Evolutionary conservation across 371 early-diverging fungal genomes (phyloP).

Genomic region (Mortierella sp.): DNA sequence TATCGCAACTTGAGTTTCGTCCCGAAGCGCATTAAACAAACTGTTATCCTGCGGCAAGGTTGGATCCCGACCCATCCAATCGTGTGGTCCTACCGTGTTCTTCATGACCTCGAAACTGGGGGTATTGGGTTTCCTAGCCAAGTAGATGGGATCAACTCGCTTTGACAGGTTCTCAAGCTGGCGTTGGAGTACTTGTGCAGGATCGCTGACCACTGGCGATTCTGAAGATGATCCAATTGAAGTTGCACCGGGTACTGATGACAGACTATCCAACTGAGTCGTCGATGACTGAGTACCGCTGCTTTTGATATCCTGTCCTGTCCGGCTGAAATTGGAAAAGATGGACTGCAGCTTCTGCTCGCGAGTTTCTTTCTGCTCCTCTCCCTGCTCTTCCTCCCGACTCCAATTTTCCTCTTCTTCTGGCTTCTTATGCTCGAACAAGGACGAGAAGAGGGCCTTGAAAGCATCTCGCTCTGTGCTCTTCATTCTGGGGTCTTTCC

Average conservation of each 20-base stretch:
- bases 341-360: slow-evolving; percentile 30
- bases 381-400: no score
- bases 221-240: neutral
- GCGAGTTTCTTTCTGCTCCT: neutral
- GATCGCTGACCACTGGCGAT: slow-evolving; percentile 5
- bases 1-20: slow-evolving; percentile 49
- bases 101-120: slow-evolving; percentile 31
- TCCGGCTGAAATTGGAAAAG: slow-evolving; percentile 47
- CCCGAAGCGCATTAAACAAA: slow-evolving; percentile 32
- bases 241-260: neutral
- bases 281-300: no score
- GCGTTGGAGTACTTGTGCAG: slow-evolving; percentile 41
- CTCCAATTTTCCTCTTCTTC: no score
- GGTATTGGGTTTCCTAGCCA: slow-evolving; percentile 43
- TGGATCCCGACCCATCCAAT: slow-evolving; percentile 34
- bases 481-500: slow-evolving; percentile 48
- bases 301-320: slow-evolving; percentile 24
- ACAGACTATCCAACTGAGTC: no score
- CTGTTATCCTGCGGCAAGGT: slow-evolving; percentile 23
- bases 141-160: slow-evolving; percentile 41
- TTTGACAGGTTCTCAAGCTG: slow-evolving; percentile 42
- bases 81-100: slow-evolving; percentile 35
- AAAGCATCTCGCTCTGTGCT: slow-evolving; percentile 42
- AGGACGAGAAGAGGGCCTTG: slow-evolving; percentile 41
- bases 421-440: slow-evolving; percentile 44